Evolutionary conservation across 2,329 filamentous ascomycete genomes (phyloP), one percentile per base, ranked within the genome.

Genomic region (Clarireedia monteithiana): DNA sequence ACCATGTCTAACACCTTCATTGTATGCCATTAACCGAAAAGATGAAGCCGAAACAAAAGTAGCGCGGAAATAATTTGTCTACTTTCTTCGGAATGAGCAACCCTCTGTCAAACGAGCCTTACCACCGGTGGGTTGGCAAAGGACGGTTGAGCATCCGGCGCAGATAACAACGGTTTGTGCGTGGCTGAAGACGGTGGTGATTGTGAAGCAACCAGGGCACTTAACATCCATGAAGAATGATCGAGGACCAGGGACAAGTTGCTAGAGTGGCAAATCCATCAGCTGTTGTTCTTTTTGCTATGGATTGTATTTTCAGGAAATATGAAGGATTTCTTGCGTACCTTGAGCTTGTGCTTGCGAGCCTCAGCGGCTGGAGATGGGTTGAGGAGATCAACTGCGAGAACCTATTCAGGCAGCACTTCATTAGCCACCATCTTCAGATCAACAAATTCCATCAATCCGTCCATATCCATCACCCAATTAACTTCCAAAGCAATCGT

Each of bases 181-280:
- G 85, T 99, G 94, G 65, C 92, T 97, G 89, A 97, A 99, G 79
- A 99, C 94, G 77, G 94, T 99, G 77, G 94, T 99, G 85, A 99
- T 99, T 78, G 91, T 96, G 88, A 97, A 99, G 89, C 94, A 99
- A 73, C 94, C 94, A 76, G 94, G 94, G 89, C 94, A 99, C 88
- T 99, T 99, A 83, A 99, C 94, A 76, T 99, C 94, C 94, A 99
- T 99, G 89, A 99, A 99, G 89, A 97, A 99, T 68, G 92, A 97
- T 77, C 94, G 90, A 72, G 94, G 94, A 67, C 84, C 87, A 72
- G 94, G 94, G 75, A 99, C 94, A 71, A 99, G 89, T 68, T 84
- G 91, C 91, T 95, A 68, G 54, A 46, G 30, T 44, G 27, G 24
- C 56, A 55, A 53, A 54, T 52, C 17, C 10, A 52, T 59, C 46